phyloP scores from a whole-genome alignment of 768 basidiomycete species.

The Boletus edulis region DNA sequence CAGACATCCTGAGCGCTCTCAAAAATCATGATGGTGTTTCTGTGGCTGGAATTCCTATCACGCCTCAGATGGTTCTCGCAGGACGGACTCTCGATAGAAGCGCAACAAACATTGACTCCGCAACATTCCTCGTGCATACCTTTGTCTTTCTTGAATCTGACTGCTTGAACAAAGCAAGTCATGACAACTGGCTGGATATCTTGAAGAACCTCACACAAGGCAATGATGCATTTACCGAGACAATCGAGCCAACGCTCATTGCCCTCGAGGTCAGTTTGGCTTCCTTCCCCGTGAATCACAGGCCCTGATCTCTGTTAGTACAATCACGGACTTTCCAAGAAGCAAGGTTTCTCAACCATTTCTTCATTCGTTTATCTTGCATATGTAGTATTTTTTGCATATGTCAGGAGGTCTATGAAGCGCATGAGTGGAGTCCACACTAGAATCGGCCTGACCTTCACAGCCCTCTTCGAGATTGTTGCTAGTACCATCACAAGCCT shows the following conservation, averaged over 20 bases:
- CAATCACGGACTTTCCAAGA: slow-evolving; percentile 45
- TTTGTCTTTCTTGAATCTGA: slow-evolving; percentile 80
- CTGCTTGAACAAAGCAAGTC: slow-evolving; percentile 62
- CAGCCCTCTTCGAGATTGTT: slow-evolving; percentile 86
- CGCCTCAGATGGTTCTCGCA: slow-evolving; percentile 74
- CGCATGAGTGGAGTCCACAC: slow-evolving; percentile 86
- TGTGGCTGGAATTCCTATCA: slow-evolving; percentile 61
- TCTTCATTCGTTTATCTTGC: slow-evolving; percentile 73
- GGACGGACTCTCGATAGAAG: slow-evolving; percentile 57
- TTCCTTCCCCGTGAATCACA: slow-evolving; percentile 12
- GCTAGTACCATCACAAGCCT: slow-evolving; percentile 93
- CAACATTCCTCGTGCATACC: slow-evolving; percentile 72
- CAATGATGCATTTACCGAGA: slow-evolving; percentile 37
- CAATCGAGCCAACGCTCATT: slow-evolving; percentile 42
- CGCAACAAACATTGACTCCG: slow-evolving; percentile 53
- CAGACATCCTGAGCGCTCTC: slow-evolving; percentile 59
- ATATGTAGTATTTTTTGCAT: slow-evolving; percentile 71
- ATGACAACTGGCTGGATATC: slow-evolving; percentile 59
- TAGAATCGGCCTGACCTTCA: slow-evolving; percentile 86
- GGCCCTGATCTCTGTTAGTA: slow-evolving; percentile 40
- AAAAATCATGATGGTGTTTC: slow-evolving; percentile 50
- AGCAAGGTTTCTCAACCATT: slow-evolving; percentile 53
- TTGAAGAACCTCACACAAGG: slow-evolving; percentile 43
- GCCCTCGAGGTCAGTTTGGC: slow-evolving; percentile 40
- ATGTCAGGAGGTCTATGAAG: slow-evolving; percentile 73